These are phyloP conservation scores for Penicillium odoratum DNA, from an alignment of 495 filamentous ascomycete species.

Conservation along the genomic window DNA sequence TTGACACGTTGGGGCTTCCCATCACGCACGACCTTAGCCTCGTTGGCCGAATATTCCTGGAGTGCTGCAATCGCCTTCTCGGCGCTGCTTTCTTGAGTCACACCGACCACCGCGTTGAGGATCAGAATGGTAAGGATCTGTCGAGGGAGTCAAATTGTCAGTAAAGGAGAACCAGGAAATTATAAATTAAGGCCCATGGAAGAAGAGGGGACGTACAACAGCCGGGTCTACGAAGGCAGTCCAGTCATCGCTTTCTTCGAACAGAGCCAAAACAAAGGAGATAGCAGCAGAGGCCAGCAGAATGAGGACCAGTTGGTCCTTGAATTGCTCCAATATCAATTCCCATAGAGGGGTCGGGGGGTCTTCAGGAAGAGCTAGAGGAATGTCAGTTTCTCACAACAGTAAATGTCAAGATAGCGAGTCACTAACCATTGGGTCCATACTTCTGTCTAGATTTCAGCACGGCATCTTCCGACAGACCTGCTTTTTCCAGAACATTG, in stretches of 20 bases:
- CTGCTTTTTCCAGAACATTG: slow-evolving; percentile 61
- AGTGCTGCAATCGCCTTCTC: slow-evolving; percentile 98
- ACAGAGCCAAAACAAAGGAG: slow-evolving; percentile 90
- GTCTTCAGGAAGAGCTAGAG: slow-evolving; percentile 85
- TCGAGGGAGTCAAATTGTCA: slow-evolving; percentile 9
- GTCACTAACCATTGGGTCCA: slow-evolving; percentile 78
- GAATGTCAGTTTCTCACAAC: slow-evolving; percentile 6
- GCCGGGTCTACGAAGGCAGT: slow-evolving; percentile 97
- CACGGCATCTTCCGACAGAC: slow-evolving; percentile 73
- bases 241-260: slow-evolving; percentile 91
- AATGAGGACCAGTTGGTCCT: slow-evolving; percentile 97
- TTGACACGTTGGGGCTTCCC: slow-evolving; percentile 75
- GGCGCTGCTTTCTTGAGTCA: slow-evolving; percentile 97
- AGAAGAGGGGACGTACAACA: slow-evolving; percentile 62
- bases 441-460: slow-evolving; percentile 60
- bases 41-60: slow-evolving; percentile 98
- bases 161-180: not conserved
- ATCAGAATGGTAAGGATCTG: slow-evolving; percentile 97
- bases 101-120: slow-evolving; percentile 94
- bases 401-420: not conserved
- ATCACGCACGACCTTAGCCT: slow-evolving; percentile 87
- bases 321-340: slow-evolving; percentile 96
- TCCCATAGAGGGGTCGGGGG: slow-evolving; percentile 97
- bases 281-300: slow-evolving; percentile 90
- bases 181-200: not conserved